A percentile compares a stretch with the other conserved stretches of the same genome.
Conservation (phyloP, 2,329 filamentous ascomycete genomes). For the Fusarium brevicatenulatum region DNA sequence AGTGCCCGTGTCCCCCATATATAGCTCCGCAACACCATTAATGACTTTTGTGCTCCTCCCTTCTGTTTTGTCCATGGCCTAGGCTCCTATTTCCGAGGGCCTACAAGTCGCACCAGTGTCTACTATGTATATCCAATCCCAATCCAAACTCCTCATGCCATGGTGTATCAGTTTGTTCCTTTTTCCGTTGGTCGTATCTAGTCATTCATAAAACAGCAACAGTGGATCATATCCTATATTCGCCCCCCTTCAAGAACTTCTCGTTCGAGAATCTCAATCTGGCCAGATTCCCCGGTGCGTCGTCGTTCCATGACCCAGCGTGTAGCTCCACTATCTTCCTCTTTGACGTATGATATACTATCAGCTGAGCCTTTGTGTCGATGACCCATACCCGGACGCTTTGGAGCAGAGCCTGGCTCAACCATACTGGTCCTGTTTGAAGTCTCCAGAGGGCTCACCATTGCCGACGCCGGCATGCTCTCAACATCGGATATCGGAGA, state of each 20-base stretch:
- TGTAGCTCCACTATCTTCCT: slow-evolving; percentile 67
- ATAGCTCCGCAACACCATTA: slow-evolving; percentile 27
- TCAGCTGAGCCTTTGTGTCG: slow-evolving; percentile 68
- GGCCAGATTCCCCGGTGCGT: slow-evolving; percentile 71
- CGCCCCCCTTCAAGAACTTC: slow-evolving; percentile 69
- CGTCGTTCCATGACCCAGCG: slow-evolving; percentile 77
- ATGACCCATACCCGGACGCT: slow-evolving; percentile 52
- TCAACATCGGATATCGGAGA: slow-evolving; percentile 37
- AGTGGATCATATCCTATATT: slow-evolving; percentile 49
- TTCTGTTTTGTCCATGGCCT: background rate
- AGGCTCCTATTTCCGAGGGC: background rate
- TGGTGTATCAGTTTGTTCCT: slow-evolving; percentile 14
- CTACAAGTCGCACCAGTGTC: slow-evolving; percentile 18
- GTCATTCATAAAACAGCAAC: slow-evolving; percentile 13
- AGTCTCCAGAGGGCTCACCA: slow-evolving; percentile 37
- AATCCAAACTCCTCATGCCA: slow-evolving; percentile 29
- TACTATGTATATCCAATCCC: slow-evolving; percentile 29
- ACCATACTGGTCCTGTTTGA: slow-evolving; percentile 25
- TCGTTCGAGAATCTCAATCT: slow-evolving; percentile 71
- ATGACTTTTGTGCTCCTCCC: slow-evolving; percentile 25
- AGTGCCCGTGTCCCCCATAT: slow-evolving; percentile 1
- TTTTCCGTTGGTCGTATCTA: slow-evolving; percentile 9
- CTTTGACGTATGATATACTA: slow-evolving; percentile 76
- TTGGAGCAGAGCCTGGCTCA: slow-evolving; percentile 18
- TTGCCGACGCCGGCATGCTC: slow-evolving; percentile 29